Conservation (phyloP, 1,284 basidiomycete species). For the Cryptococcus sp. region DNA sequence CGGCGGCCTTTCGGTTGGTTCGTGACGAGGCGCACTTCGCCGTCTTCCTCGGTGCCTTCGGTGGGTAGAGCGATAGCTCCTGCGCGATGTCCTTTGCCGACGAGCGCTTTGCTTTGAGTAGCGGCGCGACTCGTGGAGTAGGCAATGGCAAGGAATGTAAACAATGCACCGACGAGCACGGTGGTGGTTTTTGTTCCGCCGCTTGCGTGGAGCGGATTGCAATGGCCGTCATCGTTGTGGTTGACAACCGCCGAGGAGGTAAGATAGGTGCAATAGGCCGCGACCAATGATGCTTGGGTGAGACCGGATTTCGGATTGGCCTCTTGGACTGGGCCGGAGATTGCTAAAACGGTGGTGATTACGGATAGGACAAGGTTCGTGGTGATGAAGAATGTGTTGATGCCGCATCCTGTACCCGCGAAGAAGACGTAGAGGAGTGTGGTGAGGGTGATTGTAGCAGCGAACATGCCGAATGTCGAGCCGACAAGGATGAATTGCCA, state of each 20-base stretch:
- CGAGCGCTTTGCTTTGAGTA: constrained; percentile 87
- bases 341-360: constrained; percentile 77
- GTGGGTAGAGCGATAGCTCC: constrained; percentile 64
- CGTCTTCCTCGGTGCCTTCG: constrained; percentile 57
- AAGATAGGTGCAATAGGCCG: constrained; percentile 95
- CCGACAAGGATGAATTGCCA: constrained; percentile 97
- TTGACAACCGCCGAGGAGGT: constrained; percentile 93
- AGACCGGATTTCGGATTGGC: constrained; percentile 92
- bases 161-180: constrained; percentile 85
- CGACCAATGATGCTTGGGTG: constrained; percentile 94
- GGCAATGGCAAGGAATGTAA: constrained; percentile 97
- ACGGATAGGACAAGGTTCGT: constrained; percentile 84
- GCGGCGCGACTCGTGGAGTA: constrained; percentile 96
- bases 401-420: constrained; percentile 77
- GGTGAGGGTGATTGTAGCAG: constrained; percentile 78
- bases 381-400: constrained; percentile 92
- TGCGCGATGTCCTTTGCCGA: constrained; percentile 63
- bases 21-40: constrained; percentile 68
- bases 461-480: constrained; percentile 88
- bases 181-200: constrained; percentile 80
- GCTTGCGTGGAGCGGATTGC: constrained; percentile 75
- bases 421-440: constrained; percentile 91
- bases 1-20: constrained; percentile 78
- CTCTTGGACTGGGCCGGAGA: constrained; percentile 87
- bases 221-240: constrained; percentile 72